phyloP scores from a whole-genome alignment of 2,329 filamentous ascomycete genomes.

The Corinectria fuckeliana region DNA sequence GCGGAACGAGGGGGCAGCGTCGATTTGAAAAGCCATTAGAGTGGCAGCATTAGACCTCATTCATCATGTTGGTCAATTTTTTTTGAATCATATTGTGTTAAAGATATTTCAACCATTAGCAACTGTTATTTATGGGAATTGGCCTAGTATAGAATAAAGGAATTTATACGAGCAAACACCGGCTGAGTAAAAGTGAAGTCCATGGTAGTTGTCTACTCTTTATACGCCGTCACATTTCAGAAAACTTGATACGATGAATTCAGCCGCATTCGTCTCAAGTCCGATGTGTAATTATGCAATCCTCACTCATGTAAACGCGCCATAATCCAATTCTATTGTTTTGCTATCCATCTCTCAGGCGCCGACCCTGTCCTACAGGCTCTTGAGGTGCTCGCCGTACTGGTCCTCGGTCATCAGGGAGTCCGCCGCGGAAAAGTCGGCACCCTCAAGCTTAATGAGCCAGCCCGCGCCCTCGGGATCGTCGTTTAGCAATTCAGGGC shows the following conservation, averaged over 20 bases:
- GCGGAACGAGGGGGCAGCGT: slow-evolving; percentile 16
- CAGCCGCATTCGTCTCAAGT: too few species aligned
- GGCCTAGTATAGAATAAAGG: not conserved
- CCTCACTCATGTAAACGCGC: too few species aligned
- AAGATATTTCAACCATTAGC: not conserved
- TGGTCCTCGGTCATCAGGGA: slow-evolving; percentile 73
- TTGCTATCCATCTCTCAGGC: not conserved
- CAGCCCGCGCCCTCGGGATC: slow-evolving; percentile 80
- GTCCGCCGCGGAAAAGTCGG: slow-evolving; percentile 62
- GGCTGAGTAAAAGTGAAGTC: too few species aligned
- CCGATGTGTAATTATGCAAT: too few species aligned
- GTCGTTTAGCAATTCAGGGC: slow-evolving; percentile 72
- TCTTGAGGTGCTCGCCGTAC: slow-evolving; percentile 54
- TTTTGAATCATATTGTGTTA: not conserved
- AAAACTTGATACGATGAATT: too few species aligned
- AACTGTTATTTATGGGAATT: not conserved
- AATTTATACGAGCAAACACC: not conserved
- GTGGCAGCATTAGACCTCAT: slow-evolving; percentile 9
- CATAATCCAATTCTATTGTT: too few species aligned
- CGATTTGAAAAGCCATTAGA: slow-evolving; percentile 21
- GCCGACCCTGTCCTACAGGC: slow-evolving; percentile 8
- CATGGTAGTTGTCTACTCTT: not conserved
- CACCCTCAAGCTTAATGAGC: slow-evolving; percentile 80
- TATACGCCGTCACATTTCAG: not conserved
- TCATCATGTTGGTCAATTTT: not conserved